These are phyloP conservation scores for Yarrowia galli DNA, from an alignment of 1,139 yeast species.

Conservation along the genomic window DNA sequence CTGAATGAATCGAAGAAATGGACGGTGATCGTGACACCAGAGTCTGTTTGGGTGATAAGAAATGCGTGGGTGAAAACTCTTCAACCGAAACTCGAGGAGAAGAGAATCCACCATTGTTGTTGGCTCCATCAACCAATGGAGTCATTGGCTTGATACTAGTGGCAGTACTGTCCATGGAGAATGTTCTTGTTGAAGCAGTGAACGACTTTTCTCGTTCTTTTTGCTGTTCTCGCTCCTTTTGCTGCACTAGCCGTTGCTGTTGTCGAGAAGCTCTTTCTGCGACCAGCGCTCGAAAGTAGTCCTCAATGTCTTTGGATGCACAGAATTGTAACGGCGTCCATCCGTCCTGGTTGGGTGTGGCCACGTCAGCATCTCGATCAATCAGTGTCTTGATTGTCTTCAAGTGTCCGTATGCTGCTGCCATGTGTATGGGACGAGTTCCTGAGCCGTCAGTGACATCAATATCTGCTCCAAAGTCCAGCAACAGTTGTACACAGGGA, in stretches of 20 bases:
- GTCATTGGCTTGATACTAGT: conserved; percentile 25
- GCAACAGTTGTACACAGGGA: conserved; percentile 71
- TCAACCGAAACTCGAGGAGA: conserved; percentile 2
- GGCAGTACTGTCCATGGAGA: conserved; percentile 14
- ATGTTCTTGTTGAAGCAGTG: neutral
- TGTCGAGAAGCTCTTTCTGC: conserved; percentile 44
- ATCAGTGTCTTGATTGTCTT: conserved; percentile 69
- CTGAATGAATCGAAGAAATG: conserved; percentile 6
- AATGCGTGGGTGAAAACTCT: neutral
- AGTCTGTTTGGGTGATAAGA: conserved; percentile 3
- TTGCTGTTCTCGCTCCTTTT: conserved; percentile 27
- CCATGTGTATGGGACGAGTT: conserved; percentile 79
- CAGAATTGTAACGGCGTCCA: conserved; percentile 66
- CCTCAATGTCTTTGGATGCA: conserved; percentile 50
- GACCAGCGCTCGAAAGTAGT: conserved; percentile 50
- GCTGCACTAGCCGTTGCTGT: conserved; percentile 24
- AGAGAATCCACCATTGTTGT: neutral
- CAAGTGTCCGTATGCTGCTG: conserved; percentile 76
- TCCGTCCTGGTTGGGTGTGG: conserved; percentile 64
- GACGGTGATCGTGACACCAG: conserved; percentile 16
- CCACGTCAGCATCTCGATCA: conserved; percentile 59
- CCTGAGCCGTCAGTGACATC: conserved; percentile 66
- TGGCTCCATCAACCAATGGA: neutral
- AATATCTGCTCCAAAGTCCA: conserved; percentile 84
- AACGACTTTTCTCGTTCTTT: conserved; percentile 1